Evolutionary conservation across 1,284 basidiomycete species (phyloP).

Genomic region (Fomitopsis palustris): DNA sequence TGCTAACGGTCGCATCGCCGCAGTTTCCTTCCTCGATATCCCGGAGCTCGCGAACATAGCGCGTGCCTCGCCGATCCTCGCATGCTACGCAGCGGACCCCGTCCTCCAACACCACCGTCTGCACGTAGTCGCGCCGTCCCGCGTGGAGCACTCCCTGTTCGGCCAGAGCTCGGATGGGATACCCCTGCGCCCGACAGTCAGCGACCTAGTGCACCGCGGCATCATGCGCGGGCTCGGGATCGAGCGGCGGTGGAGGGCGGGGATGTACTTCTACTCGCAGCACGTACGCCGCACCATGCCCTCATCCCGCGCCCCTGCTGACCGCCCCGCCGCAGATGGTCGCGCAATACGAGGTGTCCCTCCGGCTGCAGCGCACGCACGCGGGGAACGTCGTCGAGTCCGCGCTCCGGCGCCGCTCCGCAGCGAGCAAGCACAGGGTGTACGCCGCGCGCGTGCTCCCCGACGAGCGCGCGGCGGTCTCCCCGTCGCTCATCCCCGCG

Average conservation of each 20-base stretch:
- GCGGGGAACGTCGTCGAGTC: conserved; percentile 44
- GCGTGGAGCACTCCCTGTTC: conserved; percentile 62
- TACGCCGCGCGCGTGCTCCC: conserved; percentile 47
- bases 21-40: conserved; percentile 68
- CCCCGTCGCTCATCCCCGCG: conserved; percentile 51
- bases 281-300: conserved; percentile 37
- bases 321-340: conserved; percentile 41
- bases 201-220: conserved; percentile 61
- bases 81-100: conserved; percentile 52
- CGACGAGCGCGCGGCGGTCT: conserved; percentile 43
- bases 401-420: conserved; percentile 40
- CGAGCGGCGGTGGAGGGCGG: conserved; percentile 60
- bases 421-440: conserved; percentile 32
- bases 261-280: conserved; percentile 58
- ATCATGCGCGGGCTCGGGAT: conserved; percentile 65
- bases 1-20: not conserved
- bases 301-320: not conserved
- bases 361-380: conserved; percentile 45
- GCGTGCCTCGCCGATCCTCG: conserved; percentile 42
- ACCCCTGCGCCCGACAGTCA: conserved; percentile 56
- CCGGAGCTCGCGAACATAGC: conserved; percentile 59
- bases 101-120: conserved; percentile 58
- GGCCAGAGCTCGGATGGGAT: conserved; percentile 48
- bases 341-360: conserved; percentile 52
- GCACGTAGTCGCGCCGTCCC: conserved; percentile 58